Percentiles rank a stretch among this genome's conserved stretches.
Evolutionary conservation across 495 filamentous ascomycete genomes (phyloP).

Genomic region (Ramalina peruviana): DNA sequence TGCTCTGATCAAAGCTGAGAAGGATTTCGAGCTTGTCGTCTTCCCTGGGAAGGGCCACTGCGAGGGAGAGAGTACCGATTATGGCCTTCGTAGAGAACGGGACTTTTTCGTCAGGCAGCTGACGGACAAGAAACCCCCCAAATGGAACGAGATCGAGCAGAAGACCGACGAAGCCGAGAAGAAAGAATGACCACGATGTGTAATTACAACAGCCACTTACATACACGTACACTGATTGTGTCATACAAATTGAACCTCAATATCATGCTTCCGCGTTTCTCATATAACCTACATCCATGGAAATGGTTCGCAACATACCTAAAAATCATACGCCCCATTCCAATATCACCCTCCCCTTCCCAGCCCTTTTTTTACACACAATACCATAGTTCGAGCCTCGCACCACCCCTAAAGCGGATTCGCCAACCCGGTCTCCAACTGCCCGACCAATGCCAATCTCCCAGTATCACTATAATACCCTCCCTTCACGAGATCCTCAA

Average conservation of each 20-base stretch:
- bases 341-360: too few species aligned
- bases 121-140: constrained; percentile 7
- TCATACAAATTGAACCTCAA: too few species aligned
- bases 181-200: too few species aligned
- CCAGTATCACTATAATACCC: background rate
- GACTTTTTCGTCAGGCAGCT: constrained; percentile 14
- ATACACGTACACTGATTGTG: too few species aligned
- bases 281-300: too few species aligned
- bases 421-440: background rate
- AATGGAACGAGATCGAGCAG: background rate
- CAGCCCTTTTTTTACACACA: too few species aligned
- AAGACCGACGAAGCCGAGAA: background rate
- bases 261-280: too few species aligned
- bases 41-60: constrained; percentile 13
- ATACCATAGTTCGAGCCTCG: background rate
- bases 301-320: too few species aligned
- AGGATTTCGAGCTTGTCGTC: constrained; percentile 15
- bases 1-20: constrained; percentile 13
- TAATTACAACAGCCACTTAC: too few species aligned
- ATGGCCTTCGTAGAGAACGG: constrained; percentile 6
- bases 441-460: background rate
- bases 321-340: too few species aligned
- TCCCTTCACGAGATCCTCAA: background rate
- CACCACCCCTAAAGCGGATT: background rate
- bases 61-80: constrained; percentile 1